These are phyloP conservation scores for Fusarium multiceps DNA, from an alignment of 2,329 filamentous ascomycete species.

Conservation along the genomic window DNA sequence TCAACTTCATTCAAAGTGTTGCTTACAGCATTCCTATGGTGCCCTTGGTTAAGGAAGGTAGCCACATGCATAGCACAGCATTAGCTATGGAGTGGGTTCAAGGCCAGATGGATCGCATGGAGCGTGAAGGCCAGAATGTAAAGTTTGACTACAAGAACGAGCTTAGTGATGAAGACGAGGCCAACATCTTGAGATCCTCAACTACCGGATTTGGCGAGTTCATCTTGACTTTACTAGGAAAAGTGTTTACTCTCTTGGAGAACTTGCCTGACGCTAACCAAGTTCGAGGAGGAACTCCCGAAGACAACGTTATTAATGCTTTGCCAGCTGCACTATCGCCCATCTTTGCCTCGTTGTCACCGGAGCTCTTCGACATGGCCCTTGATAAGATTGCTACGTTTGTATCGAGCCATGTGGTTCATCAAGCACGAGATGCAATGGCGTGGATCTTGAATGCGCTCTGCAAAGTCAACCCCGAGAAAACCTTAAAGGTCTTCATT, in stretches of 20 bases:
- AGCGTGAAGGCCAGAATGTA: constrained; percentile 84
- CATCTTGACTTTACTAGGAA: constrained; percentile 86
- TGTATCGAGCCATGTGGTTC: constrained; percentile 92
- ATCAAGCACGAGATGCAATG: constrained; percentile 97
- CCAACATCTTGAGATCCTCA: constrained; percentile 88
- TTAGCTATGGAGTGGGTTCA: constrained; percentile 94
- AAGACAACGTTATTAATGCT: constrained; percentile 97
- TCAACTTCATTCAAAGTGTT: constrained; percentile 95
- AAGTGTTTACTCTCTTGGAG: constrained; percentile 94
- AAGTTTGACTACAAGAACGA: constrained; percentile 87
- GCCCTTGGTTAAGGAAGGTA: constrained; percentile 71
- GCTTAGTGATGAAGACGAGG: constrained; percentile 86
- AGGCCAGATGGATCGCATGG: constrained; percentile 92
- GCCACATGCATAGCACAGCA: constrained; percentile 76
- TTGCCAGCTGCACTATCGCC: constrained; percentile 91
- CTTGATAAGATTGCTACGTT: constrained; percentile 93
- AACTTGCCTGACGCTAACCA: constrained; percentile 93
- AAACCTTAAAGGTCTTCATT: constrained; percentile 89
- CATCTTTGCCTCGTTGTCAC: constrained; percentile 88
- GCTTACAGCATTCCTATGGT: constrained; percentile 96
- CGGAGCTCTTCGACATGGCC: constrained; percentile 91
- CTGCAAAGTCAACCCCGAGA: constrained; percentile 94
- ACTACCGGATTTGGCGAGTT: constrained; percentile 96
- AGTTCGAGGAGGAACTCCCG: constrained; percentile 88
- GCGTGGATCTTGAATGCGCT: constrained; percentile 97